These are phyloP conservation scores for Penicillium freii DNA, from an alignment of 2,329 filamentous ascomycete species.

Conservation along the genomic window DNA sequence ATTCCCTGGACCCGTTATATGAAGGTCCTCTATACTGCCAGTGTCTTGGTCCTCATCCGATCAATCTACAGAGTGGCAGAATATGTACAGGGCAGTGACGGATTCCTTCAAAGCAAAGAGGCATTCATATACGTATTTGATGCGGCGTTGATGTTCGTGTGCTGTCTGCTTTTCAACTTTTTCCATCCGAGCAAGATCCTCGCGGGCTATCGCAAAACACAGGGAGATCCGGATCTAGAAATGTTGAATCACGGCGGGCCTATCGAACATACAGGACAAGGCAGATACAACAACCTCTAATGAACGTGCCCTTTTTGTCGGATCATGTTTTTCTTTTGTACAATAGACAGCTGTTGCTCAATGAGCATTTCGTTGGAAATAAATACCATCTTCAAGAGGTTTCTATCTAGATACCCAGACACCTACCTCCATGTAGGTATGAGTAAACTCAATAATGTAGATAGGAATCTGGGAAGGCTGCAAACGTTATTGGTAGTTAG, in stretches of 20 bases:
- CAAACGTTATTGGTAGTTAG: background rate
- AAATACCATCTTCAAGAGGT: background rate
- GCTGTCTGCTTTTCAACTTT: slow-evolving; percentile 14
- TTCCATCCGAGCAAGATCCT: slow-evolving; percentile 17
- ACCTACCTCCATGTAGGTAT: no score
- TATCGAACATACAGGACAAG: background rate
- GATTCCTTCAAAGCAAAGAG: slow-evolving; percentile 17
- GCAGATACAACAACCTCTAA: background rate
- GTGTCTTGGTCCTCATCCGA: slow-evolving; percentile 16
- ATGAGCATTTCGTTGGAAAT: no score
- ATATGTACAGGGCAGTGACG: slow-evolving; percentile 16
- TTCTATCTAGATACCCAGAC: background rate
- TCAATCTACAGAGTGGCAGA: slow-evolving; percentile 20
- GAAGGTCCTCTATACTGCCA: slow-evolving; percentile 15
- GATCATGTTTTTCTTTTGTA: background rate
- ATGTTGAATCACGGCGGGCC: slow-evolving; percentile 5
- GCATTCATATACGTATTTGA: slow-evolving; percentile 19
- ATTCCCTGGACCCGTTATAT: slow-evolving; percentile 17
- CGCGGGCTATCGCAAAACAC: background rate
- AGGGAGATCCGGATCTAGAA: slow-evolving; percentile 10
- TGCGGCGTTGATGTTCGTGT: slow-evolving; percentile 14
- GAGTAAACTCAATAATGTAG: no score
- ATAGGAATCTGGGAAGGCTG: no score
- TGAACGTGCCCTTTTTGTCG: background rate
- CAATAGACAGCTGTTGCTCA: background rate